Conservation (phyloP, 2,329 filamentous ascomycete genomes). For the Ceratocystis eucalypticola region DNA sequence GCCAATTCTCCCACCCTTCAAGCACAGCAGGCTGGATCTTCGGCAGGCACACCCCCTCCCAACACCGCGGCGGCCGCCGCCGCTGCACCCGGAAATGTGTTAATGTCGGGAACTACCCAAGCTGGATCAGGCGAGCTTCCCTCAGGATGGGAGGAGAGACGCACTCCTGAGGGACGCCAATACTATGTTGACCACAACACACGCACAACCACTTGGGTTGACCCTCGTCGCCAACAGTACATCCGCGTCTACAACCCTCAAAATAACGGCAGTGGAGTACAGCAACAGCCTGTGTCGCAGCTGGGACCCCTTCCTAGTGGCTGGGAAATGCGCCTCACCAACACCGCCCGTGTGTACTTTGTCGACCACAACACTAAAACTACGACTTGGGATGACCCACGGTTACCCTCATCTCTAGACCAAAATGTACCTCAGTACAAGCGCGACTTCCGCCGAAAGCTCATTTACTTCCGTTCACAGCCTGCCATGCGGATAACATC, state of each 20-base stretch:
- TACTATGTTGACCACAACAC: slow-evolving; percentile 99
- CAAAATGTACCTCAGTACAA: slow-evolving; percentile 99
- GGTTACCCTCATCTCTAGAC: slow-evolving; percentile 86
- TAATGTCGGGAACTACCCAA: slow-evolving; percentile 85
- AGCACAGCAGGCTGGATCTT: slow-evolving; percentile 35
- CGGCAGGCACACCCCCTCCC: slow-evolving; percentile 23
- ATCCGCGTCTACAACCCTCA: slow-evolving; percentile 93
- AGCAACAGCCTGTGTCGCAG: slow-evolving; percentile 95
- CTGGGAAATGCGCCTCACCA: slow-evolving; percentile 99
- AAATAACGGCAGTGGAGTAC: slow-evolving; percentile 73
- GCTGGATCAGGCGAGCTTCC: slow-evolving; percentile 90
- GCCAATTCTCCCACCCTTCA: slow-evolving; percentile 75
- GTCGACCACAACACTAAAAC: slow-evolving; percentile 99
- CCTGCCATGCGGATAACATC: slow-evolving; percentile 89
- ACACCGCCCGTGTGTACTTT: slow-evolving; percentile 95
- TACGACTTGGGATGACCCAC: slow-evolving; percentile 95
- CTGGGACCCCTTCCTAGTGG: slow-evolving; percentile 88
- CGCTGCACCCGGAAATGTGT: slow-evolving; percentile 60
- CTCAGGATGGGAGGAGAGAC: slow-evolving; percentile 89
- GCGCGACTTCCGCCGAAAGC: slow-evolving; percentile 91
- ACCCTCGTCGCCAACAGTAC: slow-evolving; percentile 92
- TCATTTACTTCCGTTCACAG: slow-evolving; percentile 98
- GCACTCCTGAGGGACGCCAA: slow-evolving; percentile 83
- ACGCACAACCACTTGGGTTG: slow-evolving; percentile 94
- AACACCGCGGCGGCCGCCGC: slow-evolving; percentile 22